Conservation (phyloP, 2,329 filamentous ascomycete genomes). For the Diplodia sapinea region DNA sequence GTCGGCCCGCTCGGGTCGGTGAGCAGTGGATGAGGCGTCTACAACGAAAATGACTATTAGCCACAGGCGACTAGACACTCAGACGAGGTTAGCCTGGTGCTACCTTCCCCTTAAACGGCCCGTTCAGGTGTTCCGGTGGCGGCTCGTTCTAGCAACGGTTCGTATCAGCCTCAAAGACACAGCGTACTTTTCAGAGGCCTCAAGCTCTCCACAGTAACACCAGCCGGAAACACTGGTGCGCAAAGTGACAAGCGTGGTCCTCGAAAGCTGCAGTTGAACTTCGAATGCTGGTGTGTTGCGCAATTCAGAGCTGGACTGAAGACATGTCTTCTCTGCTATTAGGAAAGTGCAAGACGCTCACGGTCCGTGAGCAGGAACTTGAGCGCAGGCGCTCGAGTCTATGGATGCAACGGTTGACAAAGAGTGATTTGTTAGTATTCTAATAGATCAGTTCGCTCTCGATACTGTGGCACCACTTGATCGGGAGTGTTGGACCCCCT, state of each 20-base stretch:
- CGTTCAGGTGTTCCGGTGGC: not conserved
- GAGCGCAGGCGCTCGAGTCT: not conserved
- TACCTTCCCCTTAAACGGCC: not conserved
- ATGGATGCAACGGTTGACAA: not conserved
- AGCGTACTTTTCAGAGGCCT: not conserved
- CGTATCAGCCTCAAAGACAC: not conserved
- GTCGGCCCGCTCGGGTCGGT: constrained; percentile 2
- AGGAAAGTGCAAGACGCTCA: not conserved
- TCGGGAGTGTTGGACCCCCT: not conserved
- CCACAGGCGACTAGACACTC: not conserved
- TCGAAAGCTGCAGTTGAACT: not conserved
- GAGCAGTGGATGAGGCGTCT: not conserved
- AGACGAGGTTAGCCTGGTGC: not conserved
- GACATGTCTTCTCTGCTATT: not conserved
- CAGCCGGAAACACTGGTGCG: no score
- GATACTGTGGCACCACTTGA: not conserved
- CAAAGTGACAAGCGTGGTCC: not conserved
- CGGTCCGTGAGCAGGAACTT: not conserved
- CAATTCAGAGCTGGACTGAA: not conserved
- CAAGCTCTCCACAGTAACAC: not conserved
- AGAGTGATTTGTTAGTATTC: not conserved
- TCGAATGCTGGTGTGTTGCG: not conserved
- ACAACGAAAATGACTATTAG: not conserved
- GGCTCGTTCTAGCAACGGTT: not conserved
- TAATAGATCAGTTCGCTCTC: not conserved